phyloP scores from a whole-genome alignment of 257 asterid genomes.

The Paulownia fortunei region DNA sequence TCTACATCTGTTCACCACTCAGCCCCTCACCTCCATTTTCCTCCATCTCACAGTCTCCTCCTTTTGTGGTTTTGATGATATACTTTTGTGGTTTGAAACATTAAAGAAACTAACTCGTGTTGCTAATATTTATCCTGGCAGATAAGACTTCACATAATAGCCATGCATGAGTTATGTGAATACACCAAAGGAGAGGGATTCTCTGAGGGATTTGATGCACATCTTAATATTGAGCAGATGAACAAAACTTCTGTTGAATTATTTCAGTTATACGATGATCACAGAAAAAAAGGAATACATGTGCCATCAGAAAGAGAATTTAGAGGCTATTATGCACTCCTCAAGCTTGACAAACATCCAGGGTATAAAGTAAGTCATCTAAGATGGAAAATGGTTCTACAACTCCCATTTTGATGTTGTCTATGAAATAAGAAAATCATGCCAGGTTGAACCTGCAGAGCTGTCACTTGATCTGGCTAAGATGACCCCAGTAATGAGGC shows the following conservation, averaged over 20 bases:
- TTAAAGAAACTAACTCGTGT: constrained; percentile 19
- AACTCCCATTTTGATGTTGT: constrained; percentile 38
- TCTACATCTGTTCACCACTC: neutral
- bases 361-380: constrained; percentile 90
- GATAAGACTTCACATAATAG: constrained; percentile 98
- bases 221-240: constrained; percentile 98
- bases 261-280: constrained; percentile 93
- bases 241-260: constrained; percentile 95
- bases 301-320: constrained; percentile 93
- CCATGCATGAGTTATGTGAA: constrained; percentile 98
- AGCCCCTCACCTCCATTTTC: neutral
- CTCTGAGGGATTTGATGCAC: constrained; percentile 99
- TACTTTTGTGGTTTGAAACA: neutral
- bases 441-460: constrained; percentile 99
- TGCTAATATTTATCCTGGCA: constrained; percentile 45
- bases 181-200: constrained; percentile 97
- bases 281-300: constrained; percentile 78
- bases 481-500: constrained; percentile 95
- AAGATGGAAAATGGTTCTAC: constrained; percentile 36
- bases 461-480: constrained; percentile 97
- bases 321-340: constrained; percentile 98
- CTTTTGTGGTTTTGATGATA: constrained; percentile 17
- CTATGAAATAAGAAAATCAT: constrained; percentile 58
- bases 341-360: constrained; percentile 98
- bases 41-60: neutral